phyloP scores from a whole-genome alignment of 1,139 yeast species.

The Meyerozyma carpophila region DNA sequence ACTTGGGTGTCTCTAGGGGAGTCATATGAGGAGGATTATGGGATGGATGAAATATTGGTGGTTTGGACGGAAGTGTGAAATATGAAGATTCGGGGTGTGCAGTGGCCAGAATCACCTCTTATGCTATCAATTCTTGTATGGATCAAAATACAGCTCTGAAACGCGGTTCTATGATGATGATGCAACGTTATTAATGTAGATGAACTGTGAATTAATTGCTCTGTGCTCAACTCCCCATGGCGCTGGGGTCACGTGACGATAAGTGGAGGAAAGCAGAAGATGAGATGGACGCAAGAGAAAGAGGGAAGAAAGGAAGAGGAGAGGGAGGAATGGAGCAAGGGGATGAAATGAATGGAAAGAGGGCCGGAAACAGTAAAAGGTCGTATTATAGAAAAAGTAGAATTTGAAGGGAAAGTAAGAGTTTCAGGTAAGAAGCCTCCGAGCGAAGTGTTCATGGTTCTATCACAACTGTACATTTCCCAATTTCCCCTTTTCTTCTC shows the following conservation, averaged over 20 bases:
- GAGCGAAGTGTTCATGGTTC: no score
- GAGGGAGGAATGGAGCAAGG: neutral
- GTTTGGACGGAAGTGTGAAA: neutral
- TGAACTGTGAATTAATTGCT: neutral
- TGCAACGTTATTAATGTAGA: neutral
- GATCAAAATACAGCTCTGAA: neutral
- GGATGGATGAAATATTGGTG: neutral
- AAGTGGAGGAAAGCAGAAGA: neutral
- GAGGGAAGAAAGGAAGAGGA: neutral
- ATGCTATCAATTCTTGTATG: no score
- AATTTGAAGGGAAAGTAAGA: no score
- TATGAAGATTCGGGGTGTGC: neutral
- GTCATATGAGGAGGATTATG: neutral
- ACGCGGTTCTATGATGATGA: neutral
- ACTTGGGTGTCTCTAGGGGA: slow-evolving; percentile 31
- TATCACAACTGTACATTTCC: no score
- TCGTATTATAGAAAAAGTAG: neutral
- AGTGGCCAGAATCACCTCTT: neutral
- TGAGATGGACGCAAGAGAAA: neutral
- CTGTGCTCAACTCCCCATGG: neutral
- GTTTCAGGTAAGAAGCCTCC: no score
- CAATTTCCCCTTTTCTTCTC: no score
- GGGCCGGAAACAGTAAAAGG: neutral
- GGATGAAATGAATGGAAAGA: neutral
- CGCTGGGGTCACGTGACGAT: neutral